Conservation (phyloP, 2,329 filamentous ascomycete species). For the Fusarium sp. region DNA sequence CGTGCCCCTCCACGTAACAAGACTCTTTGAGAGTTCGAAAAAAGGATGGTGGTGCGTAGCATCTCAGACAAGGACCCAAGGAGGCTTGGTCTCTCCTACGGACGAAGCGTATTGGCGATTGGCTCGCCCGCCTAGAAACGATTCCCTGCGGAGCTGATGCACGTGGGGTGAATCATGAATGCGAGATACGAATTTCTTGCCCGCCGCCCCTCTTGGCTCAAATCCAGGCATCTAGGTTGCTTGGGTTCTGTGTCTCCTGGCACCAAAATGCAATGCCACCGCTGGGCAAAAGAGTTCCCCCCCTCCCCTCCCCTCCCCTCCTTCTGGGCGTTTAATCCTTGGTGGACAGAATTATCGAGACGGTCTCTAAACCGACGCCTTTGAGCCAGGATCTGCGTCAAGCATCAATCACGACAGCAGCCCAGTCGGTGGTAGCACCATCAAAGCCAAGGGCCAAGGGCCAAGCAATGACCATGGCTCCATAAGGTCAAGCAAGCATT, state of each 20-base stretch:
- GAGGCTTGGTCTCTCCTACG: slow-evolving; percentile 2
- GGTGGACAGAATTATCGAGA: slow-evolving; percentile 34
- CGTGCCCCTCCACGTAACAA: slow-evolving; percentile 27
- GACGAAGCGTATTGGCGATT: slow-evolving; percentile 14
- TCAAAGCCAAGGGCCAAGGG: neutral
- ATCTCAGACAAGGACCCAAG: neutral
- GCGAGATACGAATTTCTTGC: slow-evolving; percentile 44
- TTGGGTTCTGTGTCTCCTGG: neutral
- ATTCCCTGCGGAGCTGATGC: slow-evolving; percentile 20
- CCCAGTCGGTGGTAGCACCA: slow-evolving; percentile 13
- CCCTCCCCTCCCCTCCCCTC: neutral
- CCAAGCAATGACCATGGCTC: neutral
- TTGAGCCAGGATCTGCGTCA: slow-evolving; percentile 5
- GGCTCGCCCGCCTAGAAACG: neutral
- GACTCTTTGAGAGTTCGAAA: neutral
- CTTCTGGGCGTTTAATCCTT: slow-evolving; percentile 14
- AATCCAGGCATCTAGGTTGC: neutral
- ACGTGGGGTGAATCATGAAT: slow-evolving; percentile 37
- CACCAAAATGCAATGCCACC: neutral
- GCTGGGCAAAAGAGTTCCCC: neutral
- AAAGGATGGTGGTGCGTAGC: slow-evolving; percentile 1
- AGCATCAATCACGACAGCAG: slow-evolving; percentile 23
- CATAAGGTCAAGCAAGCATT: neutral
- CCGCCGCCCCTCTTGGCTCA: slow-evolving; percentile 4
- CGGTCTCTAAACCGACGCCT: slow-evolving; percentile 21